These are phyloP conservation scores for Fusarium tricinctum DNA, from an alignment of 2,329 filamentous ascomycete species.

Conservation along the genomic window DNA sequence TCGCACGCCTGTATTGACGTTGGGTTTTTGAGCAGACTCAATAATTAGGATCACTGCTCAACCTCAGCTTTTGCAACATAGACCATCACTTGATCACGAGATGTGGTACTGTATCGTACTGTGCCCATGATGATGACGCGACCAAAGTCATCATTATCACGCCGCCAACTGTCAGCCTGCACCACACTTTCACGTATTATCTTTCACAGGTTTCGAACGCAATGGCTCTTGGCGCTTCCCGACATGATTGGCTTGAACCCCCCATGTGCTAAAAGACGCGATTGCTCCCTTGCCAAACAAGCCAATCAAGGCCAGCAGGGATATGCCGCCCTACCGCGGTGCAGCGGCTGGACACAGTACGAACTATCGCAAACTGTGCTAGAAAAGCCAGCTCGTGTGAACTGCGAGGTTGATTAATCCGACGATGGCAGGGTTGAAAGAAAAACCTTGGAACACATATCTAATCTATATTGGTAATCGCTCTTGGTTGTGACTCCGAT, in stretches of 20 bases:
- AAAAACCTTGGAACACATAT: not conserved
- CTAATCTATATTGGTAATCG: not conserved
- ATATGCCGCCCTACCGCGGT: conserved; percentile 25
- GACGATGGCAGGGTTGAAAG: not conserved
- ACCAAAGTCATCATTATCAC: conserved; percentile 40
- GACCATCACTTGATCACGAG: conserved; percentile 5
- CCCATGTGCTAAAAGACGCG: conserved; percentile 19
- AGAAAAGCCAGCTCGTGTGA: conserved; percentile 2
- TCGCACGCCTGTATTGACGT: conserved; percentile 13
- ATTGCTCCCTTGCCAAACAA: conserved; percentile 21
- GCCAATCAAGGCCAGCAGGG: conserved; percentile 35
- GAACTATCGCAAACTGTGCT: conserved; percentile 7
- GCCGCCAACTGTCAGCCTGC: conserved; percentile 36
- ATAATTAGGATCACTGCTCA: not conserved
- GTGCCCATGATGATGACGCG: conserved; percentile 37
- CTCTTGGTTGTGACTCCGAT: not conserved
- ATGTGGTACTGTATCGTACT: not conserved
- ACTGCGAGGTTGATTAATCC: not conserved
- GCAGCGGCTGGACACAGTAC: conserved; percentile 29
- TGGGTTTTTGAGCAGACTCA: conserved; percentile 9
- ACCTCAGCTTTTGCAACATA: conserved; percentile 5
- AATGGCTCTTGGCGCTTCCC: conserved; percentile 21
- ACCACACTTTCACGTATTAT: conserved; percentile 41
- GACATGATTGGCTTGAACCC: conserved; percentile 32
- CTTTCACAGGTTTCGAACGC: conserved; percentile 32